These are phyloP conservation scores for Trypanosomatidae sp. DNA, from an alignment of 208 protist genomes.

Conservation along the genomic window DNA sequence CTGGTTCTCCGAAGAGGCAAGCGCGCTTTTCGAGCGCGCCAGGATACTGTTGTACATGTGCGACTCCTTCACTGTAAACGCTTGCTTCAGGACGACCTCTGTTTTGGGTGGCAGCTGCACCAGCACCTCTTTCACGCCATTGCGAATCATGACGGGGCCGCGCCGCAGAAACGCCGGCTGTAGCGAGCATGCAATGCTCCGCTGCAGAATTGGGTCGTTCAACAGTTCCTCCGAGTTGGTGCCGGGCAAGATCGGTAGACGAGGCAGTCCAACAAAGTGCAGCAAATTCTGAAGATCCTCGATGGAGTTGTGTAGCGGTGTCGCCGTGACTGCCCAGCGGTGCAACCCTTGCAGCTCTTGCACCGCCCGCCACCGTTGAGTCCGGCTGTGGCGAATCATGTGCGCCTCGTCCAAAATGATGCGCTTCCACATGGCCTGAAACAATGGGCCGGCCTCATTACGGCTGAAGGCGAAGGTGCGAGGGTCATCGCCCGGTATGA, in stretches of 20 bases:
- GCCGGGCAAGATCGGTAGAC: conserved; percentile 73
- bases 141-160: conserved; percentile 87
- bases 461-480: conserved; percentile 57
- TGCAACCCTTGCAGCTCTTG: conserved; percentile 82
- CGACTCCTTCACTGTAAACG: conserved; percentile 72
- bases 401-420: conserved; percentile 96
- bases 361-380: conserved; percentile 80
- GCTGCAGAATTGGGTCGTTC: conserved; percentile 74
- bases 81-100: conserved; percentile 62
- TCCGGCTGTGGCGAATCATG: conserved; percentile 89
- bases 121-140: conserved; percentile 74
- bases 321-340: conserved; percentile 93
- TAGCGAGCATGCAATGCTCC: conserved; percentile 83
- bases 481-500: conserved; percentile 59
- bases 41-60: conserved; percentile 89
- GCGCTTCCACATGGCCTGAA: conserved; percentile 90
- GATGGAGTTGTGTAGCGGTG: conserved; percentile 93
- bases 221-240: conserved; percentile 70
- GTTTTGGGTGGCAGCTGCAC: conserved; percentile 81
- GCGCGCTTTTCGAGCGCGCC: conserved; percentile 63
- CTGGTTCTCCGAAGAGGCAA: conserved; percentile 60
- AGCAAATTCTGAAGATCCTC: conserved; percentile 93
- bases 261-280: conserved; percentile 77
- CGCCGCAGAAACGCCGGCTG: conserved; percentile 86
- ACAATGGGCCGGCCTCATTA: conserved; percentile 74